These are phyloP conservation scores for Boletellus emodensis DNA, from an alignment of 768 basidiomycete genomes.

Conservation along the genomic window DNA sequence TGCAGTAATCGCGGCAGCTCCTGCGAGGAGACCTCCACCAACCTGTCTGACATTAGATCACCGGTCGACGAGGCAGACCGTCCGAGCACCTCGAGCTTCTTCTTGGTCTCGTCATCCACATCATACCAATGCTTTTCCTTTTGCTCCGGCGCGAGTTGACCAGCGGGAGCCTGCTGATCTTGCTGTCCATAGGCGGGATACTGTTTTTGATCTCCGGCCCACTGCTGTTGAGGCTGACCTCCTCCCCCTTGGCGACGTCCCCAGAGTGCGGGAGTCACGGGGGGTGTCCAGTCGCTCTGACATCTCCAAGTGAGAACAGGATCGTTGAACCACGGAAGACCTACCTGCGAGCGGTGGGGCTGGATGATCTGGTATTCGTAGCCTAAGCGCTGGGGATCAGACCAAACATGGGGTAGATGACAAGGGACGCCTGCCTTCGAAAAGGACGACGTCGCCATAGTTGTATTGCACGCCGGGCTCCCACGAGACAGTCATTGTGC, in stretches of 20 bases:
- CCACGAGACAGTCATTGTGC: conserved; percentile 47
- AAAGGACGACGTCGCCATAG: conserved; percentile 50
- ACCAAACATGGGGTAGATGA: not conserved
- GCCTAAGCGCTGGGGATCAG: conserved; percentile 30
- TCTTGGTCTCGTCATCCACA: conserved; percentile 52
- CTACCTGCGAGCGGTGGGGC: conserved; percentile 64
- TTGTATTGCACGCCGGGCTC: conserved; percentile 61
- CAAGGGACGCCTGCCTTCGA: conserved; percentile 41
- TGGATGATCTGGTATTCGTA: conserved; percentile 66
- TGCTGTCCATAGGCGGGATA: conserved; percentile 18
- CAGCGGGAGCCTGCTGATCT: conserved; percentile 20
- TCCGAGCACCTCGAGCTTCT: conserved; percentile 48
- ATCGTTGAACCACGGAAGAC: not conserved
- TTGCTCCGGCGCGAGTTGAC: conserved; percentile 38
- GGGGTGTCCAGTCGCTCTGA: conserved; percentile 68
- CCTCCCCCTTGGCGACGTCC: conserved; percentile 42
- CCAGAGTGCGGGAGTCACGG: conserved; percentile 63
- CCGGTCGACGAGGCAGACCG: not conserved
- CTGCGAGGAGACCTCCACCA: conserved; percentile 60
- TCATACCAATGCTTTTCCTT: conserved; percentile 55
- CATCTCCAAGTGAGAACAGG: not conserved
- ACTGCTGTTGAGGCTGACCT: conserved; percentile 19
- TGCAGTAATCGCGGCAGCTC: conserved; percentile 47
- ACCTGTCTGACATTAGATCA: conserved; percentile 38
- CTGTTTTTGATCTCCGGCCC: conserved; percentile 15